Evolutionary conservation across 352 stramenopile genomes (phyloP).

Genomic region (Phytophthora palmivora): DNA sequence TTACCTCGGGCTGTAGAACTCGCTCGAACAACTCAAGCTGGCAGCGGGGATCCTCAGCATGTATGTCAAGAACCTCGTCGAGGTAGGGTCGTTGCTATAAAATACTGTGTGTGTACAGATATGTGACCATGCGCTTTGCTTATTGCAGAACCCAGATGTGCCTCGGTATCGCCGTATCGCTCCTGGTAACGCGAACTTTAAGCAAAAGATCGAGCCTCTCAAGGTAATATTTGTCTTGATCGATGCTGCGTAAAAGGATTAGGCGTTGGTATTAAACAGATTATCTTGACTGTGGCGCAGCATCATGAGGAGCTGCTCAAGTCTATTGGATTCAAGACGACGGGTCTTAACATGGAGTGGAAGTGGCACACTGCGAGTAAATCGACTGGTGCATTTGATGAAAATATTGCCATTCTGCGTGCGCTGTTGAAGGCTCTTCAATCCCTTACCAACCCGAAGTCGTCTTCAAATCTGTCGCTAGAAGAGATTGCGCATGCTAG

Average conservation of each 20-base stretch:
- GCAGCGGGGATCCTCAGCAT: slow-evolving; percentile 80
- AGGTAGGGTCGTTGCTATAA: slow-evolving; percentile 44
- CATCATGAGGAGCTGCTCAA: slow-evolving; percentile 81
- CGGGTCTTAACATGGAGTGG: slow-evolving; percentile 84
- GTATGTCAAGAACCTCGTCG: slow-evolving; percentile 89
- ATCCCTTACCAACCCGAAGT: slow-evolving; percentile 49
- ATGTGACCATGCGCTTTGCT: slow-evolving; percentile 3
- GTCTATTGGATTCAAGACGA: slow-evolving; percentile 79
- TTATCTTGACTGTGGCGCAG: slow-evolving; percentile 32
- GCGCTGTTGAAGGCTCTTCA: slow-evolving; percentile 68
- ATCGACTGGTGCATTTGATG: slow-evolving; percentile 66
- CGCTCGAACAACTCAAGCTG: slow-evolving; percentile 70
- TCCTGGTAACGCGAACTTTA: slow-evolving; percentile 82
- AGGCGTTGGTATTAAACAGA: slow-evolving; percentile 1
- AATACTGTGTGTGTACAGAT: not conserved
- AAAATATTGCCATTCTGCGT: slow-evolving; percentile 70
- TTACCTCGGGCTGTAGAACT: slow-evolving; percentile 52
- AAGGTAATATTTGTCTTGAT: slow-evolving; percentile 45
- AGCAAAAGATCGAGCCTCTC: slow-evolving; percentile 85
- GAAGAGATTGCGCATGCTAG: slow-evolving; percentile 60
- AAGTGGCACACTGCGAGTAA: slow-evolving; percentile 79
- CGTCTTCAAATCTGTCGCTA: slow-evolving; percentile 52
- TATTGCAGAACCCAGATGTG: slow-evolving; percentile 75
- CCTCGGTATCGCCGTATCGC: slow-evolving; percentile 84
- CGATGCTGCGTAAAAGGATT: not conserved